phyloP scores from a whole-genome alignment of 495 filamentous ascomycete genomes.

The Daldinia decipiens region DNA sequence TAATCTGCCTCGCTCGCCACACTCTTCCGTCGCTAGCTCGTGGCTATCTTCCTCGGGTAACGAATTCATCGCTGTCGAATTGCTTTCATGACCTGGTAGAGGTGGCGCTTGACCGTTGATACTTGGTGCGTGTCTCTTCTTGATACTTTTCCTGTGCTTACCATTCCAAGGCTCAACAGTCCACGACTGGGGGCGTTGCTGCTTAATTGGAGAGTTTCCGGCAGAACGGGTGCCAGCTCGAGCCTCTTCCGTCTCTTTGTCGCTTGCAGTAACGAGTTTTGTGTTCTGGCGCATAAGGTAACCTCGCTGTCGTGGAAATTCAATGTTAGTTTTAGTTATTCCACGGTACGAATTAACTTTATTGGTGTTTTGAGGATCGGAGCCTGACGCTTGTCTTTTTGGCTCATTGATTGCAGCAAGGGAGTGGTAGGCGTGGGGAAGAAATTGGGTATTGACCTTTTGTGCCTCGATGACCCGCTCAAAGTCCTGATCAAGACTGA shows the following conservation, averaged over 20 bases:
- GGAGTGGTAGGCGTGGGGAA: slow-evolving; percentile 47
- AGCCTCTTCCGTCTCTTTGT: slow-evolving; percentile 64
- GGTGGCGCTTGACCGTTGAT: slow-evolving; percentile 75
- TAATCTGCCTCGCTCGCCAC: slow-evolving; percentile 86
- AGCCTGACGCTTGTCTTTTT: slow-evolving; percentile 40
- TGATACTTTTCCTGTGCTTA: slow-evolving; percentile 71
- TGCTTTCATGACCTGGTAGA: slow-evolving; percentile 87
- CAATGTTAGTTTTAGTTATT: slow-evolving; percentile 66
- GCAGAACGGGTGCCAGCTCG: slow-evolving; percentile 68
- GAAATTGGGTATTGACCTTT: slow-evolving; percentile 82
- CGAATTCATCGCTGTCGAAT: slow-evolving; percentile 67
- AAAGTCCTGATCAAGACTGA: slow-evolving; percentile 91
- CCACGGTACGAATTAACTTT: background rate
- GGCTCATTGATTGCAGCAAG: slow-evolving; percentile 19
- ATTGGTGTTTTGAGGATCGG: slow-evolving; percentile 12
- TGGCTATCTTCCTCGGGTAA: slow-evolving; percentile 66
- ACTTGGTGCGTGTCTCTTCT: slow-evolving; percentile 60
- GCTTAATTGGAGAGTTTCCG: slow-evolving; percentile 77
- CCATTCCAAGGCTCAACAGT: slow-evolving; percentile 97
- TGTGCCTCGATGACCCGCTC: slow-evolving; percentile 94
- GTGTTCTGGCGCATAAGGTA: slow-evolving; percentile 99
- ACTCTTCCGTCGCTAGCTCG: slow-evolving; percentile 72
- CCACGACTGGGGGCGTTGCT: slow-evolving; percentile 80
- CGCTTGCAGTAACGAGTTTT: slow-evolving; percentile 91
- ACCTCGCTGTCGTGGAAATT: slow-evolving; percentile 78